These are phyloP conservation scores for Phytophthora cryptogea DNA, from an alignment of 352 stramenopile genomes.

Conservation along the genomic window DNA sequence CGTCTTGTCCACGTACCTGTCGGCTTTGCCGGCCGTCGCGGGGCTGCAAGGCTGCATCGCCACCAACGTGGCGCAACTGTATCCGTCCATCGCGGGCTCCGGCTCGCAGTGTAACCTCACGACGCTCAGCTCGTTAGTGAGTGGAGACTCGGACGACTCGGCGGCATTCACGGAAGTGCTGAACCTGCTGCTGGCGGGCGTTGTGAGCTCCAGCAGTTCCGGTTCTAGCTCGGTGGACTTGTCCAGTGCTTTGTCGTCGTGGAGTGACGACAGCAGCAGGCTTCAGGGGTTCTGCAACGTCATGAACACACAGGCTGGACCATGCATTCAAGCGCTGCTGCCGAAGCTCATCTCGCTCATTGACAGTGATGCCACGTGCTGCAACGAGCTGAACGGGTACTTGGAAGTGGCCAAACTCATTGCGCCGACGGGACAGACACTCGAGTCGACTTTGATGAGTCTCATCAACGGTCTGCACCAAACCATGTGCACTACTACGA, in stretches of 20 bases:
- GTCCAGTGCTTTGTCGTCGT: conserved; percentile 33
- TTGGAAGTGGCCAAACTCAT: conserved; percentile 50
- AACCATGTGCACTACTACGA: conserved; percentile 48
- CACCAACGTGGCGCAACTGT: conserved; percentile 47
- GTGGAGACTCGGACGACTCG: conserved; percentile 23
- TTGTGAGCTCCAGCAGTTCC: conserved; percentile 22
- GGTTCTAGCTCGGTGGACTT: conserved; percentile 12
- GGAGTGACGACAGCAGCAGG: conserved; percentile 42
- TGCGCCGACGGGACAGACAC: conserved; percentile 42
- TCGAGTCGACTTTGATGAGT: conserved; percentile 34
- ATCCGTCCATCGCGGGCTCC: conserved; percentile 28
- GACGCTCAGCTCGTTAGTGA: conserved; percentile 45
- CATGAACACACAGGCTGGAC: conserved; percentile 53
- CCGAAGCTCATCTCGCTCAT: conserved; percentile 45
- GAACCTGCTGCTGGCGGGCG: conserved; percentile 28
- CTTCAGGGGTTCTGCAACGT: conserved; percentile 47
- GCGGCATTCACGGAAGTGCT: conserved; percentile 48
- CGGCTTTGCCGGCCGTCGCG: conserved; percentile 36
- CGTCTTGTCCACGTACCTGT: conserved; percentile 50
- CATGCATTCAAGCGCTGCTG: conserved; percentile 48
- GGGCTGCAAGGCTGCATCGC: conserved; percentile 45
- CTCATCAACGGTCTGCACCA: conserved; percentile 57
- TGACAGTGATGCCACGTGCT: conserved; percentile 49
- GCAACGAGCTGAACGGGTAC: conserved; percentile 45
- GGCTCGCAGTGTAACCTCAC: conserved; percentile 38